These are phyloP conservation scores for Pichia scutulata DNA, from an alignment of 805 yeast species.

Conservation along the genomic window DNA sequence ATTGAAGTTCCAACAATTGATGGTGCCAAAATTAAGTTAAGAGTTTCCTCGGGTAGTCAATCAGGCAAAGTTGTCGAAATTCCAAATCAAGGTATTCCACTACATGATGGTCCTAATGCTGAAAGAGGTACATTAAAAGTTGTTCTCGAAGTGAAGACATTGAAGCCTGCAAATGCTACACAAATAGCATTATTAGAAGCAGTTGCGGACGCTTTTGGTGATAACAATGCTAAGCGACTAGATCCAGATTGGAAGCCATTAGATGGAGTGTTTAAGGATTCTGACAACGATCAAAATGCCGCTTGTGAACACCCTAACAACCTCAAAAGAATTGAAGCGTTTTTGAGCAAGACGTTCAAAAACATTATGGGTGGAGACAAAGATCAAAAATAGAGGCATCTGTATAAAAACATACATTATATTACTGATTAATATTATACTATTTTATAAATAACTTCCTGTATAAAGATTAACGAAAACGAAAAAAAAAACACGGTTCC, in stretches of 20 bases:
- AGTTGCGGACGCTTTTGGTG: slow-evolving; percentile 84
- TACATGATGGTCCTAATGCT: slow-evolving; percentile 25
- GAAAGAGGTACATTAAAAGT: slow-evolving; percentile 76
- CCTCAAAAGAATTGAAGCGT: slow-evolving; percentile 48
- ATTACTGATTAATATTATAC: too few species aligned
- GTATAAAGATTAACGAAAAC: neutral
- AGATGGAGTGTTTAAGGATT: slow-evolving; percentile 17
- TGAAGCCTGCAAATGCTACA: slow-evolving; percentile 71
- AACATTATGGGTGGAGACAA: slow-evolving; percentile 26
- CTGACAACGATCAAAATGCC: slow-evolving; percentile 5
- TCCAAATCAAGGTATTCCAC: slow-evolving; percentile 85
- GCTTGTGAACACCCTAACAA: slow-evolving; percentile 37
- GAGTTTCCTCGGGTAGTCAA: slow-evolving; percentile 80
- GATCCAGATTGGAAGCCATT: slow-evolving; percentile 41
- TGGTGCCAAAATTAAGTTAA: slow-evolving; percentile 67
- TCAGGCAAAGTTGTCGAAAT: slow-evolving; percentile 64
- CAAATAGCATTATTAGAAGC: slow-evolving; percentile 90
- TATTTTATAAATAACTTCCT: neutral
- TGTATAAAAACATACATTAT: neutral
- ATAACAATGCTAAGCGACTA: slow-evolving; percentile 65
- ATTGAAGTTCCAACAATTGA: slow-evolving; percentile 81
- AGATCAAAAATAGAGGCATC: slow-evolving; percentile 9
- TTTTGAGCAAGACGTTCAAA: slow-evolving; percentile 52
- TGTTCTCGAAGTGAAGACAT: slow-evolving; percentile 58
- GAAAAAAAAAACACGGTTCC: neutral